Evolutionary conservation across 129 eudicot species (phyloP).

Genomic region (Pittosporum tobira): DNA sequence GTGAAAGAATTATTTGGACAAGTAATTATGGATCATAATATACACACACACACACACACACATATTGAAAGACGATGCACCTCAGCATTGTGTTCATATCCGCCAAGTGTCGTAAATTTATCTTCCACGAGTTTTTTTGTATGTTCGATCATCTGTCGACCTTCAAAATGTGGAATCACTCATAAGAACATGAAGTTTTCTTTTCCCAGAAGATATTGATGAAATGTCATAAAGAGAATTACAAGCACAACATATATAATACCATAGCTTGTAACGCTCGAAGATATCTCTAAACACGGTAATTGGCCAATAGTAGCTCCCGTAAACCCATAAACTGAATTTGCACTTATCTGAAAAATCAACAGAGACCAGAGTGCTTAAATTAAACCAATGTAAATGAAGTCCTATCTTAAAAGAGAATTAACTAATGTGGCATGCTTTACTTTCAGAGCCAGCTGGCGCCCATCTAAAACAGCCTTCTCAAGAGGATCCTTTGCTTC

Average conservation of each 20-base stretch:
- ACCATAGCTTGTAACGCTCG: constrained; percentile 99
- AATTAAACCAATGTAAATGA: constrained; percentile 9
- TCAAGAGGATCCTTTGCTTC: constrained; percentile 96
- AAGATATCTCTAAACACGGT: constrained; percentile 95
- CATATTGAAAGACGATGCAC: constrained; percentile 7
- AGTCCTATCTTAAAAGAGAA: not conserved
- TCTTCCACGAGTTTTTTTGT: constrained; percentile 96
- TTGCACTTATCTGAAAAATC: constrained; percentile 79
- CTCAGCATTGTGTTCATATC: constrained; percentile 92
- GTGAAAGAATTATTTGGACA: too few relatives aligned
- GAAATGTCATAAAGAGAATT: not conserved
- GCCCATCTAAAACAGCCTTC: constrained; percentile 98
- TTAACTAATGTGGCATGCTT: not conserved
- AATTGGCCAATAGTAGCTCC: constrained; percentile 96
- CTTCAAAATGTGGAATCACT: constrained; percentile 30
- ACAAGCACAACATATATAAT: constrained; percentile 10
- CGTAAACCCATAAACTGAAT: constrained; percentile 97
- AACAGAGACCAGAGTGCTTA: constrained; percentile 5
- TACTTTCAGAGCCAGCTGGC: constrained; percentile 95
- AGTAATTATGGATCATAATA: too few relatives aligned
- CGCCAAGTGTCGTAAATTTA: constrained; percentile 60
- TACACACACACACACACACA: too few relatives aligned
- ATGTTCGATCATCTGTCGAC: constrained; percentile 98
- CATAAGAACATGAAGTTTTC: not conserved
- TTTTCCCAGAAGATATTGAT: not conserved